Percentiles rank a stretch among this genome's conserved stretches.
Evolutionary conservation across 2,329 filamentous ascomycete species (phyloP).

Genomic region (Talaromyces sp.): DNA sequence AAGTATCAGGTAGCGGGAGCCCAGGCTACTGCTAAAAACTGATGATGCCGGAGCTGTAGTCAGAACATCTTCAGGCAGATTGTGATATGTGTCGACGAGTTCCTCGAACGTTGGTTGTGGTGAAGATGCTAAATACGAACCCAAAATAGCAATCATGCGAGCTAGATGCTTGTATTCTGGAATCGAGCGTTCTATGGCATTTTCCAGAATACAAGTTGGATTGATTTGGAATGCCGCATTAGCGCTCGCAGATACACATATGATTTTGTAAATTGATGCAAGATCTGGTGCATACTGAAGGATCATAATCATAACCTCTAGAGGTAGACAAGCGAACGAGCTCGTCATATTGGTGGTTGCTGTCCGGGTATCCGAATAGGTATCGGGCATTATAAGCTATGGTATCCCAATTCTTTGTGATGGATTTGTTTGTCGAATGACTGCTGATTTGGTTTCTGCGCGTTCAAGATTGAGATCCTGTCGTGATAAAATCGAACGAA

Average conservation of each 20-base stretch:
- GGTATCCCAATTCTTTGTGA: neutral
- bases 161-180: slow-evolving; percentile 17
- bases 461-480: neutral
- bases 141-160: slow-evolving; percentile 18
- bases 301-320: slow-evolving; percentile 12
- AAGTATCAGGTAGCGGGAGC: slow-evolving; percentile 15
- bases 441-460: neutral
- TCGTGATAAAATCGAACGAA: neutral
- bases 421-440: neutral
- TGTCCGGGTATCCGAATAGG: neutral
- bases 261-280: neutral
- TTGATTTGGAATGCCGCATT: slow-evolving; percentile 9
- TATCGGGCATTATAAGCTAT: neutral
- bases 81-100: neutral
- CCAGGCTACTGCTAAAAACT: slow-evolving; percentile 1
- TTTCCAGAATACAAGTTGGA: slow-evolving; percentile 6
- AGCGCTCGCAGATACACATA: slow-evolving; percentile 11
- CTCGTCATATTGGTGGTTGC: neutral
- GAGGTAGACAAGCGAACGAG: slow-evolving; percentile 6
- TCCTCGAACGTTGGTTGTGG: neutral
- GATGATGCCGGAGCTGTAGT: slow-evolving; percentile 8
- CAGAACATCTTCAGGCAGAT: slow-evolving; percentile 10
- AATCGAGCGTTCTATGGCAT: slow-evolving; percentile 14
- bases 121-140: neutral
- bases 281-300: neutral